phyloP scores from a whole-genome alignment of 1,284 basidiomycete species.

The Irpex lacteus region DNA sequence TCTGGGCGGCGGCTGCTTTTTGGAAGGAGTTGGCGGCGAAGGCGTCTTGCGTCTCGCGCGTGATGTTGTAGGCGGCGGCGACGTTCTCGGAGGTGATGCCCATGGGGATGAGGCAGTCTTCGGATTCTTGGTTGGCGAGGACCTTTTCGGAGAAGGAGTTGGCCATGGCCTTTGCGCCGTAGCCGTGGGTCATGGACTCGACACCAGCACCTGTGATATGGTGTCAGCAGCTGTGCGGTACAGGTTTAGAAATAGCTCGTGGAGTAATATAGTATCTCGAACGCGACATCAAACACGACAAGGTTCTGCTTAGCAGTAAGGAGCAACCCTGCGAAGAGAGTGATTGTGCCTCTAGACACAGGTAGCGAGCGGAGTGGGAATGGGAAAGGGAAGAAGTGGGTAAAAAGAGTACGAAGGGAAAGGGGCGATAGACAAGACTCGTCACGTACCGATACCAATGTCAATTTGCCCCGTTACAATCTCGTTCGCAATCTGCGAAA shows the following conservation, averaged over 20 bases:
- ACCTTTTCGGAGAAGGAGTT: constrained; percentile 77
- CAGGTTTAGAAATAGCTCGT: no score
- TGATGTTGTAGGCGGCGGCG: constrained; percentile 73
- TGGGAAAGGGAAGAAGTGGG: no score
- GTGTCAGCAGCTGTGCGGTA: no score
- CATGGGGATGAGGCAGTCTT: constrained; percentile 95
- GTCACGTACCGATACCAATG: constrained; percentile 81
- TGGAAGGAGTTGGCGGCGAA: constrained; percentile 87
- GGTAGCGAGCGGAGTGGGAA: no score
- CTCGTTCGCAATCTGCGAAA: constrained; percentile 90
- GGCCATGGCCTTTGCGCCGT: constrained; percentile 69
- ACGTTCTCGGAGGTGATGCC: constrained; percentile 98
- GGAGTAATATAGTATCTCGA: no score
- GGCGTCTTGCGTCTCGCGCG: constrained; percentile 76
- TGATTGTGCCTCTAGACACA: no score
- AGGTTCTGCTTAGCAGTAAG: no score
- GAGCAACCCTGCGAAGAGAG: no score
- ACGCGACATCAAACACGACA: no score
- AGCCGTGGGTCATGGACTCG: constrained; percentile 93
- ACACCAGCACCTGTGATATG: constrained; percentile 78
- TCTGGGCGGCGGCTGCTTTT: constrained; percentile 87
- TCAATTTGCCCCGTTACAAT: constrained; percentile 86
- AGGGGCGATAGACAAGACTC: neutral
- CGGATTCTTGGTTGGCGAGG: constrained; percentile 75
- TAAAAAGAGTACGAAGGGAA: no score